Evolutionary conservation across 331 rosid genomes (phyloP), one percentile per base, ranked within the genome.

Genomic region (Malus hybrid): DNA sequence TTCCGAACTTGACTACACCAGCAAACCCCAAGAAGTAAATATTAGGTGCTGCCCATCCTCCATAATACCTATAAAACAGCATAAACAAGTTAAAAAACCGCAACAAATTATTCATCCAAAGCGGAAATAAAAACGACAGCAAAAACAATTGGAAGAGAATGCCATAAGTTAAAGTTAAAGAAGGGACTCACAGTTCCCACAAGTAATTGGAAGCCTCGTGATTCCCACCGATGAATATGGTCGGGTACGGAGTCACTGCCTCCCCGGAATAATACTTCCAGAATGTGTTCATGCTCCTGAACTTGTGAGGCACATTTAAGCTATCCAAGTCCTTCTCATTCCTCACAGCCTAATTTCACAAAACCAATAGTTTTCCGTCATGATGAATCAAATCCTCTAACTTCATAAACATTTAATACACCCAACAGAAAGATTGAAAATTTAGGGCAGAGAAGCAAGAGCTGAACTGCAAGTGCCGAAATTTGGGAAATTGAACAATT

Each of bases 21-120:
- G 97, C 88, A 81, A 81, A 87, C 66, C 97, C 99, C 88, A 95
- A 81, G 73, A 87, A 95, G 87, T 85, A 95, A 8, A 95, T 92
- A 80, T 92, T 90, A 78, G 99, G 99, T 14, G 99, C 99, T 78
- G 88, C 96, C 96, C 93, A 92, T 74, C 97, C 99, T 82, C 99
- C 99, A 83, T 90, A 89, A 77, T 89, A 95, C 84, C 99, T 93
- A 71, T 14, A 74, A 56, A 71, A 73, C 24, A 70, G 20, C 52
- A 11, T 16, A 3, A 61, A 26, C 22, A 36, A 9, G 24, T 10
- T 11, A 13, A 24, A 24, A 52, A 18, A 29, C 20, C 22, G 12
- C 28, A 66, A 34, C 15, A 79, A 15, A 68, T 42, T 2, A 68
- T 36, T 61, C 28, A 66, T 34, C 15, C 28, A 66, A 22, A 61